Conservation (phyloP, 2,329 filamentous ascomycete species). For the Colletotrichum coccodes region DNA sequence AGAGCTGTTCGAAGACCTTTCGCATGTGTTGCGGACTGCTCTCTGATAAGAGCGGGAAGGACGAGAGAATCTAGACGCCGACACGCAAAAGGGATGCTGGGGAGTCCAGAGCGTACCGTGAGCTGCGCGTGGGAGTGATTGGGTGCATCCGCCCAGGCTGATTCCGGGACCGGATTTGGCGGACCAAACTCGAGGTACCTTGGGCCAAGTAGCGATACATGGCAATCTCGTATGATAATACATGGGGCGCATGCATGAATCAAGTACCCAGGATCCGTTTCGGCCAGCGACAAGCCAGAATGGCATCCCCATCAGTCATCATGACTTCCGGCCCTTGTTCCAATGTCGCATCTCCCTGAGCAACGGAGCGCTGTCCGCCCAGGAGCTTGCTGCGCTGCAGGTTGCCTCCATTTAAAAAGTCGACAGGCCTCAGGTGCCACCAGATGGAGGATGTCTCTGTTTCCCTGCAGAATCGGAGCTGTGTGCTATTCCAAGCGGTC, state of each 20-base stretch:
- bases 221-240: conserved; percentile 38
- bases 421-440: not conserved
- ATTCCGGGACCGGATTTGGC: conserved; percentile 25
- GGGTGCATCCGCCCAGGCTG: conserved; percentile 15
- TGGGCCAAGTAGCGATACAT: conserved; percentile 39
- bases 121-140: conserved; percentile 27
- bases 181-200: conserved; percentile 34
- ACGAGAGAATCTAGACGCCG: not conserved
- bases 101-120: conserved; percentile 17
- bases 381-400: not conserved
- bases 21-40: not conserved
- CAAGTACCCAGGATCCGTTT: conserved; percentile 39
- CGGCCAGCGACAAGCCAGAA: not conserved
- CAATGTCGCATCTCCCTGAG: conserved; percentile 25
- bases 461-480: not conserved
- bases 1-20: not conserved
- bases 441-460: not conserved
- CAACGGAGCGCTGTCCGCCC: conserved; percentile 2
- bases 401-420: conserved; percentile 1
- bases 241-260: conserved; percentile 39
- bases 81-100: conserved; percentile 3
- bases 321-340: conserved; percentile 22
- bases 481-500: not conserved
- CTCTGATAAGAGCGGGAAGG: not conserved
- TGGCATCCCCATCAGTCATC: conserved; percentile 21